Conservation (phyloP, 2,329 filamentous ascomycete genomes). For the Chrysosphaeria jannelii region DNA sequence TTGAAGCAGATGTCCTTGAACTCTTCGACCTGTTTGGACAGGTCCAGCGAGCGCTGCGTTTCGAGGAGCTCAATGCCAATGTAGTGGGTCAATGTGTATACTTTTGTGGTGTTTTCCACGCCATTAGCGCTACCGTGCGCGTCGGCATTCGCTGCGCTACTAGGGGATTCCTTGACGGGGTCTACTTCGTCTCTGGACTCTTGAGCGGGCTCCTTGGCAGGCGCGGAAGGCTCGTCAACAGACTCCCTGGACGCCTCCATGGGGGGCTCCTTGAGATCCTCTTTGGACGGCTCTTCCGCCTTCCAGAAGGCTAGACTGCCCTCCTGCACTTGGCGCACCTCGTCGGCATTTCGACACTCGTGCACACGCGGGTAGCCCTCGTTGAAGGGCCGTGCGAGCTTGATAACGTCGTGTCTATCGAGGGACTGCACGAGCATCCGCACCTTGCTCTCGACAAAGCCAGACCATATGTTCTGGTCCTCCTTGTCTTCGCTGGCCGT, state of each 20-base stretch:
- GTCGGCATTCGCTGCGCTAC: too few species aligned
- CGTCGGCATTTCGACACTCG: slow-evolving; percentile 22
- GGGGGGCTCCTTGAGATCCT: slow-evolving; percentile 3
- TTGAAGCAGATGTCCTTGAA: slow-evolving; percentile 60
- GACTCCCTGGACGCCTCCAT: too few species aligned
- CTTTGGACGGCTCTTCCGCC: slow-evolving; percentile 14
- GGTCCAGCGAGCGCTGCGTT: slow-evolving; percentile 45
- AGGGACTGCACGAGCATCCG: slow-evolving; percentile 58
- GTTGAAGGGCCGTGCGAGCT: slow-evolving; percentile 68
- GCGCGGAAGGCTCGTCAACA: too few species aligned
- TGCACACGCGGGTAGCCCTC: slow-evolving; percentile 76
- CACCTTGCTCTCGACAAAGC: slow-evolving; percentile 79
- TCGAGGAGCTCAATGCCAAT: slow-evolving; percentile 58
- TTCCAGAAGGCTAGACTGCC: slow-evolving; percentile 19
- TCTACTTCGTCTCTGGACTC: too few species aligned
- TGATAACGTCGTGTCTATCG: slow-evolving; percentile 52
- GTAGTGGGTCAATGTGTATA: slow-evolving; percentile 85
- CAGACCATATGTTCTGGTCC: slow-evolving; percentile 63
- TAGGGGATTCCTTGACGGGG: too few species aligned
- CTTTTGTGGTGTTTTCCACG: too few species aligned
- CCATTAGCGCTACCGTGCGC: too few species aligned
- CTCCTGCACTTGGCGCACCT: slow-evolving; percentile 21
- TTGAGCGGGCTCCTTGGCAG: too few species aligned
- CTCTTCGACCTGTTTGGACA: slow-evolving; percentile 53
- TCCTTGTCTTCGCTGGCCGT: slow-evolving; percentile 61